Evolutionary conservation across 2,329 filamentous ascomycete genomes (phyloP).

Genomic region (Talaromyces islandicus): DNA sequence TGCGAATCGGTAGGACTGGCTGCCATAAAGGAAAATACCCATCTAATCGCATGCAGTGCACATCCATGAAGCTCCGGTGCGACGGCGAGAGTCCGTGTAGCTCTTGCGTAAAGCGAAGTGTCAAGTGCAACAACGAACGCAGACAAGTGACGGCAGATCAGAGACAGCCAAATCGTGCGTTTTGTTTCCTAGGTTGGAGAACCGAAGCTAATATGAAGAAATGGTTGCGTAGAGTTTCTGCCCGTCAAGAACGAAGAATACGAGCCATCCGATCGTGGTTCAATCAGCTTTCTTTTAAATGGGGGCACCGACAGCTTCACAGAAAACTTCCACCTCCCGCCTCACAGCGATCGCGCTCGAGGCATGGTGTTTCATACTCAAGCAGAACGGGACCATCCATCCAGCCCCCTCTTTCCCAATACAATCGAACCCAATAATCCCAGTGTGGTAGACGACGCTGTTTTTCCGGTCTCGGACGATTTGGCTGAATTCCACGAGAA

Average conservation of each 20-base stretch:
- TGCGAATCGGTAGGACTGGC: constrained; percentile 37
- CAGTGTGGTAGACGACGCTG: constrained; percentile 18
- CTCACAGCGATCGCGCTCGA: constrained; percentile 31
- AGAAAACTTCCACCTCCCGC: constrained; percentile 39
- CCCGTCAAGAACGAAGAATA: constrained; percentile 22
- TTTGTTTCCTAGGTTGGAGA: not conserved
- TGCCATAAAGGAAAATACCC: not conserved
- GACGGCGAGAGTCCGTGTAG: constrained; percentile 40
- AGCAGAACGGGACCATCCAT: constrained; percentile 19
- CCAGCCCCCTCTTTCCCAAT: constrained; percentile 15
- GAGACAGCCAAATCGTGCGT: not conserved
- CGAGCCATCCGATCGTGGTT: constrained; percentile 37
- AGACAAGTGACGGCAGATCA: constrained; percentile 13
- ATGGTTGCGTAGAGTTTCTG: constrained; percentile 10
- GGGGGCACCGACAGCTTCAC: constrained; percentile 42
- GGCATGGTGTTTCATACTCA: constrained; percentile 32
- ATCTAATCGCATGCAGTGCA: constrained; percentile 29
- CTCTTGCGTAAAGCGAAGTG: constrained; percentile 38
- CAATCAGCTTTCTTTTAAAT: constrained; percentile 43
- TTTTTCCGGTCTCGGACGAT: constrained; percentile 16
- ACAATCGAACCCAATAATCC: constrained; percentile 12
- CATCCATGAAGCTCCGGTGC: constrained; percentile 43
- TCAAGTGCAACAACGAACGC: constrained; percentile 33
- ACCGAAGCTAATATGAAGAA: not conserved
- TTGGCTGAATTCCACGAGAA: constrained; percentile 29